phyloP scores from a whole-genome alignment of 2,329 filamentous ascomycete species.

The Aureobasidium sp. region DNA sequence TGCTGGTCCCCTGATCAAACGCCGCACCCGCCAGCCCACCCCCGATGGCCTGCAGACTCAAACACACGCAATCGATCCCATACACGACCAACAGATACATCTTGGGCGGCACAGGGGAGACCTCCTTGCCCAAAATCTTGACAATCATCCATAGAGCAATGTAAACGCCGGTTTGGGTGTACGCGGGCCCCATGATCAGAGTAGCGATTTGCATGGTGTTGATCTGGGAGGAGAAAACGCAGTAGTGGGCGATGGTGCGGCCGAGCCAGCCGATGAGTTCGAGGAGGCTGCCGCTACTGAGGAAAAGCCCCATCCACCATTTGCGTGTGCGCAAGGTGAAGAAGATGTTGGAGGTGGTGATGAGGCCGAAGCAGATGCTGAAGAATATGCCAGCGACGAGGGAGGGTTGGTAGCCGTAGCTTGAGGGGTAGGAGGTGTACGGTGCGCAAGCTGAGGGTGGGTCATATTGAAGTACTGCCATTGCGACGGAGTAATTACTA shows the following conservation, averaged over 20 bases:
- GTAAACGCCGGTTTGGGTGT: slow-evolving; percentile 11
- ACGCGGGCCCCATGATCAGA: slow-evolving; percentile 14
- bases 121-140: neutral
- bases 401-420: slow-evolving; percentile 10
- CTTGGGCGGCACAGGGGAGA: slow-evolving; percentile 7
- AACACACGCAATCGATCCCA: slow-evolving; percentile 5
- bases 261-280: slow-evolving; percentile 9
- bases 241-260: slow-evolving; percentile 6
- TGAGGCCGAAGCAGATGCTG: slow-evolving; percentile 3
- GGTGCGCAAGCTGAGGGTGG: neutral
- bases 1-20: slow-evolving; percentile 7
- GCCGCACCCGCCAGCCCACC: slow-evolving; percentile 9
- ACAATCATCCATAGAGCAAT: slow-evolving; percentile 10
- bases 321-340: slow-evolving; percentile 6
- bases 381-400: slow-evolving; percentile 2
- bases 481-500: too few species aligned
- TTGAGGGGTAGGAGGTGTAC: neutral
- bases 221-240: neutral
- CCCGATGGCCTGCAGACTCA: slow-evolving; percentile 11
- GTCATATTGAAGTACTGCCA: too few species aligned
- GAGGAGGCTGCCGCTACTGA: neutral
- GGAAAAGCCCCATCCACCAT: slow-evolving; percentile 12
- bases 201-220: slow-evolving; percentile 10
- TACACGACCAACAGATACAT: slow-evolving; percentile 1
- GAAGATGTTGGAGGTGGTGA: neutral